Evolutionary conservation across 805 yeast species (phyloP), one percentile per base, ranked within the genome.

Genomic region (Candida pseudoglaebosa): DNA sequence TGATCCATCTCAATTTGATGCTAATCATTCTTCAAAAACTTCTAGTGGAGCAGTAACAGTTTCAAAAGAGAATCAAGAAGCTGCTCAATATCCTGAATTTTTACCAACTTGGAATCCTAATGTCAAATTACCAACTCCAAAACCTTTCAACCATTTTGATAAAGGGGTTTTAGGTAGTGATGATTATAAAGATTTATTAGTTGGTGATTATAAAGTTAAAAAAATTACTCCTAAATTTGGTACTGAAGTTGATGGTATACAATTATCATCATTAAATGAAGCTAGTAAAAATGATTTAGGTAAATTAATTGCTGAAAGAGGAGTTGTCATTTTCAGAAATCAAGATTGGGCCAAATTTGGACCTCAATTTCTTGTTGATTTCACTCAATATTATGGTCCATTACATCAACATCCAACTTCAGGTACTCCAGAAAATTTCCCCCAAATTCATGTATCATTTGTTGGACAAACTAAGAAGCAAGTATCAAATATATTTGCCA

Each of bases 331-430:
- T 4, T 59, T 62, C 41, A 36, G 63, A 14, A 48, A 61, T 44
- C 68, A 62, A 42, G 60, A 62, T 47, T 57, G 59, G 38, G 56
- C 45, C 17, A 18, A 35, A 2, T 56, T 65, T 40, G 75, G 79
- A 4, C 73, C 76, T 3, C 64, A 64, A 24, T 69, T 64, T 41
- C 69, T 53, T 22, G 70, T 64, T 20, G 38, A 50, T 9, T 50
- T 40, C 32, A 49, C 46, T 12, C 28, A 37, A 30, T 47, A 50
- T 37, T 52, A 44, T 39, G 56, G 56, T 16, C 52, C 51, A 20
- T 44, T 50, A 26, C 54, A 53, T 34, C 36, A 45, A 9, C 57
- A 50, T 34, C 57, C 57, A 13, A 50, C 55, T 9, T 51, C 55
- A 9, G 56, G 56, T 9, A 43, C 53, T 13, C 54, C 54, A 6